Evolutionary conservation across 352 stramenopile genomes (phyloP), one percentile per base, ranked within the genome.

Genomic region (Phytophthora parvispora): DNA sequence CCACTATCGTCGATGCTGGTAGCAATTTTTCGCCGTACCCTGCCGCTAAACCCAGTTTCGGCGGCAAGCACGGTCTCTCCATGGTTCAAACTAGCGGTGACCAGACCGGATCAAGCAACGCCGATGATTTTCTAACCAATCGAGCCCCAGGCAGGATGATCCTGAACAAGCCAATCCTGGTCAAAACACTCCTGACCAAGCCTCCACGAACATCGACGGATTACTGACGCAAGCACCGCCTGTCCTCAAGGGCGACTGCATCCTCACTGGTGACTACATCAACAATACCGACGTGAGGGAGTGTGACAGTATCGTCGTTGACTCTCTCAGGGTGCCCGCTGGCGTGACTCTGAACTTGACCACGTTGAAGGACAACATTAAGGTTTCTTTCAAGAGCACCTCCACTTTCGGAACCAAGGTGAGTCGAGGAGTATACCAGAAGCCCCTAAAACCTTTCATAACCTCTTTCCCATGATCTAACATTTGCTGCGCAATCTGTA

Each of bases 321-420:
- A 32, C 22, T 52, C 24, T 12, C 24, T 34, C 24, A 25, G 45
- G 13, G 45, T 52, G 25, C 25, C 49, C 7, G 27, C 49, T 4
- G 49, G 49, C 9, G 49, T 56, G 7, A 42, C 28, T 16, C 49
- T 56, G 16, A 29, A 56, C 16, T 20, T 55, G 5, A 40, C 12
- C 16, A 22, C 16, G 27, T n/a, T 29, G 16, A 15, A 56, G 28
- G 25, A 34, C 28, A 20, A 29, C 15, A 18, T 28, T 16, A 56
- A 15, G 12, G 16, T 56, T 16, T 16, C 12, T 10, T 77, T 77
- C 54, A 31, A 48, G 20, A 69, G 69, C 32, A 79, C 70, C 45
- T 74, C 54, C 34, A 82, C 60, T 18, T 78, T 82, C 38, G 70
- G 67, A 20, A 55, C 52, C n/a, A 76, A 34, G 62, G 61, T 63